Conservation (phyloP, 1,284 basidiomycete species). For the Tylopilus sp. region DNA sequence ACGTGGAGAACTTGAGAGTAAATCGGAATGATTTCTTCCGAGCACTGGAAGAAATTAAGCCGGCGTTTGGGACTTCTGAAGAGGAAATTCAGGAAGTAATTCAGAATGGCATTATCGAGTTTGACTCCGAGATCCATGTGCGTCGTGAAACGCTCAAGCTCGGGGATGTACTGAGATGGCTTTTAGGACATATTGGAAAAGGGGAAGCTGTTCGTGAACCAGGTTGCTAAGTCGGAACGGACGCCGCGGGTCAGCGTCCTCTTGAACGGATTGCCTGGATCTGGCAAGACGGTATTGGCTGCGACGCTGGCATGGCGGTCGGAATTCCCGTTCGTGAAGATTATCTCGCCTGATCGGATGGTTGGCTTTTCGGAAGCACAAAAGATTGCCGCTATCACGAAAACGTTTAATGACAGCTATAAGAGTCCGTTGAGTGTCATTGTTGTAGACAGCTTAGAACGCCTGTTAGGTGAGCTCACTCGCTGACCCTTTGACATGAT, state of each 20-base stretch:
- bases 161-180: constrained; percentile 10
- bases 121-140: constrained; percentile 71
- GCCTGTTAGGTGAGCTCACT: constrained; percentile 67
- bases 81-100: constrained; percentile 94
- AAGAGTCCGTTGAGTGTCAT: constrained; percentile 97
- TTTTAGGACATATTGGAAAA: constrained; percentile 83
- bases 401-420: constrained; percentile 94
- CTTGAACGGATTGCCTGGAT: constrained; percentile 85
- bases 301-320: constrained; percentile 94
- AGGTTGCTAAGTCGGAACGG: constrained; percentile 86
- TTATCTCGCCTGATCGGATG: constrained; percentile 96
- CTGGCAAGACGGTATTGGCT: constrained; percentile 94
- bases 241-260: constrained; percentile 93
- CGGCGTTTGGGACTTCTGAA: constrained; percentile 97
- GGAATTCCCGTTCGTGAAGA: constrained; percentile 96
- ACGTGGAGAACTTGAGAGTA: constrained; percentile 91
- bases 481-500: neutral
- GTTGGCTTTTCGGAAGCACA: constrained; percentile 90
- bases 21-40: constrained; percentile 86
- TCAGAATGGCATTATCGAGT: constrained; percentile 97
- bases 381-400: constrained; percentile 91
- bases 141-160: constrained; percentile 28
- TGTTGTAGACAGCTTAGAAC: constrained; percentile 93
- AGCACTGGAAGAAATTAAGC: constrained; percentile 93
- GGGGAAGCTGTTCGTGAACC: constrained; percentile 92